Base-by-base conservation (phyloP, 2,329 filamentous ascomycete genomes). In the Alternaria sp. region DNA sequence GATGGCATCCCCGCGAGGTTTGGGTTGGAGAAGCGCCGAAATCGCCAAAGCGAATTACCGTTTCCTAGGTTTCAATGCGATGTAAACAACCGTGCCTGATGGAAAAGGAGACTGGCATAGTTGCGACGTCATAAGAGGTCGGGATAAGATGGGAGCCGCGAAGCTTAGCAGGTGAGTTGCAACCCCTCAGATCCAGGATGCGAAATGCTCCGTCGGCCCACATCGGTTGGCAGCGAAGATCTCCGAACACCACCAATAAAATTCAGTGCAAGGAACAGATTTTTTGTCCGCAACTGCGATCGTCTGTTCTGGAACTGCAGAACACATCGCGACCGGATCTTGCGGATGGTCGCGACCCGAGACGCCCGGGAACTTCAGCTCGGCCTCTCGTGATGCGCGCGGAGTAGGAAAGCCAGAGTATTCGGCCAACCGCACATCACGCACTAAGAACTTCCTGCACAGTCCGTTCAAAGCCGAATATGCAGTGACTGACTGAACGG, bases 281-380 rank as follows among this genome's bases (percentile, higher is more conserved):
- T 50, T 37, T 50, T 18, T 28, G 53, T 55, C 53, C 53, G 33
- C 33, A 43, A 37, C 9, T 11, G 33, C 20, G 33, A 23, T 20
- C 49, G 49, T 28, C 3, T 53, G 28, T 53, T 53, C 30, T 53
- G 2, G 49, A 25, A 53, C 3, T 25, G 33, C 23, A 25, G 20
- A 23, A 18, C 44, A 21, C 21, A 45, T 45, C 25, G 50, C 49
- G 54, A 15, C 23, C 67, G 61, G 62, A 25, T 43, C 56, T 56
- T 44, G 60, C 61, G 64, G 46, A 59, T 45, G 26, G 25, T 63
- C 62, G 51, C 55, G 28, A 60, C 14, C 61, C 69, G 66, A 65
- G 47, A 43, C 41, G 60, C 53, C 57, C 45, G 53, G 44, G 14
- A 20, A 33, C 55, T 45, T 45, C 46, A 26, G 37, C 7, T 57